Percentiles rank a stretch among this genome's conserved stretches.
These are phyloP conservation scores for Tricholoma hemisulphureum DNA, from an alignment of 768 basidiomycete genomes.

Conservation along the genomic window DNA sequence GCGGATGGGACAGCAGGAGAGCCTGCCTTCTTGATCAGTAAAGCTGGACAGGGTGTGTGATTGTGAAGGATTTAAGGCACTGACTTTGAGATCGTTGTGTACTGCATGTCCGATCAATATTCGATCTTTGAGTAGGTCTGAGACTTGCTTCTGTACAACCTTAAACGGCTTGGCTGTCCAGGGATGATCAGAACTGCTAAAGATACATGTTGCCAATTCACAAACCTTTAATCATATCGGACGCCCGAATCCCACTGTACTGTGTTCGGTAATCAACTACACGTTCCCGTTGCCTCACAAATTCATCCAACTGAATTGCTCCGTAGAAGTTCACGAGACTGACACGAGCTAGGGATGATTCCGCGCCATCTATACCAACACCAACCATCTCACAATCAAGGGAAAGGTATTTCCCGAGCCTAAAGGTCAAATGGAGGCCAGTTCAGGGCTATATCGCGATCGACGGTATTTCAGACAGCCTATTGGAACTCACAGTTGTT, in stretches of 20 bases:
- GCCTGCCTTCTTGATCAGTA: constrained; percentile 38
- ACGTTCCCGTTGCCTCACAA: constrained; percentile 80
- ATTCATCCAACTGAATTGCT: constrained; percentile 73
- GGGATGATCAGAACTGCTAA: not conserved
- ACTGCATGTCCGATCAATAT: constrained; percentile 91
- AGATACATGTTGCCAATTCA: not conserved
- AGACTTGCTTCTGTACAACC: constrained; percentile 76
- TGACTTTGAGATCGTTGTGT: constrained; percentile 84
- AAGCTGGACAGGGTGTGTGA: not conserved
- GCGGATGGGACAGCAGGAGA: constrained; percentile 71
- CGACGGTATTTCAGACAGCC: constrained; percentile 5
- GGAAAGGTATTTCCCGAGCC: constrained; percentile 73
- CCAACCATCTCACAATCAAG: constrained; percentile 99
- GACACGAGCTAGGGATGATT: constrained; percentile 86
- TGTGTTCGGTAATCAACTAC: constrained; percentile 93
- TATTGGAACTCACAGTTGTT: constrained; percentile 41
- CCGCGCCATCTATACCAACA: constrained; percentile 76
- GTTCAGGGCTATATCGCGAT: constrained; percentile 2
- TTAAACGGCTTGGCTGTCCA: constrained; percentile 69
- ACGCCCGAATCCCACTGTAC: constrained; percentile 78
- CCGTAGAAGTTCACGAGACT: constrained; percentile 90
- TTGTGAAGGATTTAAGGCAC: constrained; percentile 12
- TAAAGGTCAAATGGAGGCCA: constrained; percentile 21
- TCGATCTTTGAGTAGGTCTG: constrained; percentile 71
- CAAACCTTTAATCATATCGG: constrained; percentile 70